Base-by-base conservation (phyloP, 1,139 yeast genomes). In the Zygoascus sp. region DNA sequence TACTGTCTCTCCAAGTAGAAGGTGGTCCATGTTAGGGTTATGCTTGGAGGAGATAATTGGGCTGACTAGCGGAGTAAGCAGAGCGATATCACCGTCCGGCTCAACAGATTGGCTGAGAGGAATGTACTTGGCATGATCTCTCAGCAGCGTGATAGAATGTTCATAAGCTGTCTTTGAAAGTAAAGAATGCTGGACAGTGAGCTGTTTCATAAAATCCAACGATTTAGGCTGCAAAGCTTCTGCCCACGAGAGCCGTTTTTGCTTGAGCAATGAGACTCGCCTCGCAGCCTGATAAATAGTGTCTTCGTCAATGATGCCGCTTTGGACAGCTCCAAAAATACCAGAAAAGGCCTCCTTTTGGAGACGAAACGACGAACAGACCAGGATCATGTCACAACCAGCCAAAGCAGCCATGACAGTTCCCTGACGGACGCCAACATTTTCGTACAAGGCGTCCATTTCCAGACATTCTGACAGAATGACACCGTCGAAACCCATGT, bases 391-490 rank as follows among this genome's bases (percentile, higher is more conserved):
- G 58, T 81, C 86, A 62, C 86, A 81, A 0, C 84, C 83, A 2
- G 86, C 86, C 50, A 75, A 72, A 4, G 79, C 67, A 0, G 85
- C 82, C 59, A 79, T 67, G 2, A 78, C 74, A 0, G 81, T 82
- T 5, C 86, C 86, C 59, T 81, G 86, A 2, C 83, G 80, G 35
- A 81, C 69, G 1, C 87, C 87, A 23, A 80, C 76, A 15, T 80
- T 77, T 49, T 77, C 80, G 58, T 77, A 78, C 30, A 81, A 64
- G 0, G 84, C 79, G 50, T 80, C 84, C 80, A 80, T 74, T 56
- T 80, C 86, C 44, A 81, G 65, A 58, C 85, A 80, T 57, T 80
- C 87, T 53, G 80, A 72, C 8, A 80, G 68, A n/a, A 79, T 82
- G 32, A 80, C 73, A 1, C 85, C 85, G 17, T 78, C 70, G 57